A percentile compares a stretch with the other conserved stretches of the same genome.
These are phyloP conservation scores for Backusella tarrabulga DNA, from an alignment of 192 early-diverging fungal genomes.

Conservation along the genomic window DNA sequence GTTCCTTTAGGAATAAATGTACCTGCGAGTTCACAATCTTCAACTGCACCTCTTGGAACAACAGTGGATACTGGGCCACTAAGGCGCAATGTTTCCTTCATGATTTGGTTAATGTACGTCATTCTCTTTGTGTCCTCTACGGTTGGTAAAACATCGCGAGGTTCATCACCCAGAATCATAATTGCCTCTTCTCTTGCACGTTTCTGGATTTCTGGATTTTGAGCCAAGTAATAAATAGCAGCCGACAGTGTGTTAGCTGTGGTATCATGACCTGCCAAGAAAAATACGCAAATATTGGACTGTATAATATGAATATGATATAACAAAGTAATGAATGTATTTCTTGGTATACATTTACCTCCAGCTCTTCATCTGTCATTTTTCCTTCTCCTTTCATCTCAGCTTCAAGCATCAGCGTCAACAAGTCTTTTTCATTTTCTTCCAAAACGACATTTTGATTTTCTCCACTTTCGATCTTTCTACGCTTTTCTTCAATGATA, in stretches of 20 bases:
- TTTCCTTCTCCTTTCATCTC: neutral
- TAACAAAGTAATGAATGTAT: neutral
- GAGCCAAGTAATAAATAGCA: conserved; percentile 46
- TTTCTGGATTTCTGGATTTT: conserved; percentile 47
- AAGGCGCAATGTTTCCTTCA: conserved; percentile 40
- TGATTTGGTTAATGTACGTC: conserved; percentile 46
- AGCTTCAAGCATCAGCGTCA: conserved; percentile 29
- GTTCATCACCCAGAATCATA: conserved; percentile 49
- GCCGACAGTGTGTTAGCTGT: conserved; percentile 53
- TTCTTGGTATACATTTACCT: neutral
- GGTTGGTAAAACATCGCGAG: conserved; percentile 47
- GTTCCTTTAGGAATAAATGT: conserved; percentile 27
- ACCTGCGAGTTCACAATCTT: conserved; percentile 19
- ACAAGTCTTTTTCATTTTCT: conserved; percentile 12
- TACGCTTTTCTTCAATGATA: conserved; percentile 10
- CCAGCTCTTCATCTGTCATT: neutral
- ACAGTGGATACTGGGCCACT: neutral
- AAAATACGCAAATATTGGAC: conserved; percentile 41
- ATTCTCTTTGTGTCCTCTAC: conserved; percentile 52
- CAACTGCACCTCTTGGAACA: conserved; percentile 9
- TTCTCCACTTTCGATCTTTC: conserved; percentile 6
- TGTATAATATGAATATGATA: neutral
- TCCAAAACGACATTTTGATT: neutral
- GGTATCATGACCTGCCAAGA: conserved; percentile 60
- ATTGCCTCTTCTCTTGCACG: conserved; percentile 55